phyloP scores from a whole-genome alignment of 768 basidiomycete genomes.

The Phylloporus sp. region DNA sequence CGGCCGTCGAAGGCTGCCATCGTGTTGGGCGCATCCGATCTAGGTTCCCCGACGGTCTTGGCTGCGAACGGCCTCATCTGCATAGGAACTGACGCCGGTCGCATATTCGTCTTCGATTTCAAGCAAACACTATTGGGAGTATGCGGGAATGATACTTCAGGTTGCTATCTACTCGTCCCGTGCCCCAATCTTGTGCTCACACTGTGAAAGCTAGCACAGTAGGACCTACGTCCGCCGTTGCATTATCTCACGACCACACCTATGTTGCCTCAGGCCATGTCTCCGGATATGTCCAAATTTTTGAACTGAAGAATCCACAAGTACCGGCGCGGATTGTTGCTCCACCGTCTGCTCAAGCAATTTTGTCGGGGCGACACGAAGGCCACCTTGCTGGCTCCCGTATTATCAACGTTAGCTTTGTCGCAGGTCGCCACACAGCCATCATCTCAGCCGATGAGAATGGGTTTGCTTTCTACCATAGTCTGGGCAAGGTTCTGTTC shows the following conservation, averaged over 20 bases:
- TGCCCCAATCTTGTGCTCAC: conserved; percentile 17
- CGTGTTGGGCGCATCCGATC: conserved; percentile 51
- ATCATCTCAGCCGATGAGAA: conserved; percentile 85
- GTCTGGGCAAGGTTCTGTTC: conserved; percentile 88
- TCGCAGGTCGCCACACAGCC: conserved; percentile 89
- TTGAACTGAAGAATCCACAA: conserved; percentile 68
- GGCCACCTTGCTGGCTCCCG: conserved; percentile 78
- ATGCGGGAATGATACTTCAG: conserved; percentile 64
- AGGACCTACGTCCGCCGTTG: conserved; percentile 83
- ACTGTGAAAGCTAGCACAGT: conserved; percentile 46
- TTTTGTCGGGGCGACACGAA: conserved; percentile 75
- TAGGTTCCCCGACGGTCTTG: conserved; percentile 73
- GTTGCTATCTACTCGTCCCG: conserved; percentile 37
- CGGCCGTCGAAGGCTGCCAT: conserved; percentile 55
- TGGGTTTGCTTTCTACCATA: conserved; percentile 93
- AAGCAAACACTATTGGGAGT: conserved; percentile 77
- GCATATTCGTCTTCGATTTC: conserved; percentile 82
- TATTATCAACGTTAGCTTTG: conserved; percentile 79
- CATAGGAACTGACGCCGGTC: conserved; percentile 78
- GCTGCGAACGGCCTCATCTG: conserved; percentile 86
- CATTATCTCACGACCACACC: conserved; percentile 90
- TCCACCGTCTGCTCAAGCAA: conserved; percentile 62
- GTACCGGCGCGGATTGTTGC: conserved; percentile 63
- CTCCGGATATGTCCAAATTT: conserved; percentile 80
- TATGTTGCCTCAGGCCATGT: conserved; percentile 87